Base-by-base conservation (phyloP, 768 basidiomycete genomes). In the Trametes maxima region DNA sequence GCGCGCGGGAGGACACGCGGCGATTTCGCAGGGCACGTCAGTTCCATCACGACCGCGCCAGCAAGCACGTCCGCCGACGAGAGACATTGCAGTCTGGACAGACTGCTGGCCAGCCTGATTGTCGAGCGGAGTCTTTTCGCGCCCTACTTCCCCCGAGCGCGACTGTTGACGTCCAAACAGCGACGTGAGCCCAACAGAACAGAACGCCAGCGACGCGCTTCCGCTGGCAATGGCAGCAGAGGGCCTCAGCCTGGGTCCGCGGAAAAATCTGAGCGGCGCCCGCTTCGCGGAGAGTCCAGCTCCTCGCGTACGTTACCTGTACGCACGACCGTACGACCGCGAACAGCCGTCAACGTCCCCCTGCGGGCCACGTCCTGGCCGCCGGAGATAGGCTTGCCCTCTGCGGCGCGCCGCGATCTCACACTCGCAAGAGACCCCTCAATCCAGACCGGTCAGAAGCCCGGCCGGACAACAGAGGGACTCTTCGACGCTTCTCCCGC, bases 61-160 rank as follows among this genome's bases (percentile, higher is more conserved):
- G 14, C 35, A 14, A 21, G 40, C 39, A 54, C 46, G 43, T 60
- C 59, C 59, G 59, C 59, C 59, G 59, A 60, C 21, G 51, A 16
- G 55, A 47, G 55, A 13, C n/a, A n/a, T 2, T 36, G 51, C 24
- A n/a, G 24, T 24, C 14, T 28, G 24, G 21, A 24, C 24, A 5
- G 21, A 25, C 37, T 17, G 24, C 37, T 24, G 44, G 33, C 39
- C 19, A 13, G 39, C 36, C 40, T 63, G 62, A 63, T 63, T 54
- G 24, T 45, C 62, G 62, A 50, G 57, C 62, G 57, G 62, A 58
- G 51, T 54, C 44, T 54, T 39, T 36, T 11, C 25, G 17, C 47
- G 3, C 25, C n/a, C 39, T n/a, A 5, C 46, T 60, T 43, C 49
- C 36, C 39, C 51, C 47, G 37, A 46, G 42, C 19, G 2, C 46